Percentiles rank a stretch among this genome's conserved stretches.
Conservation (phyloP, 2,329 filamentous ascomycete species). For the Dichotomopilus funicola region DNA sequence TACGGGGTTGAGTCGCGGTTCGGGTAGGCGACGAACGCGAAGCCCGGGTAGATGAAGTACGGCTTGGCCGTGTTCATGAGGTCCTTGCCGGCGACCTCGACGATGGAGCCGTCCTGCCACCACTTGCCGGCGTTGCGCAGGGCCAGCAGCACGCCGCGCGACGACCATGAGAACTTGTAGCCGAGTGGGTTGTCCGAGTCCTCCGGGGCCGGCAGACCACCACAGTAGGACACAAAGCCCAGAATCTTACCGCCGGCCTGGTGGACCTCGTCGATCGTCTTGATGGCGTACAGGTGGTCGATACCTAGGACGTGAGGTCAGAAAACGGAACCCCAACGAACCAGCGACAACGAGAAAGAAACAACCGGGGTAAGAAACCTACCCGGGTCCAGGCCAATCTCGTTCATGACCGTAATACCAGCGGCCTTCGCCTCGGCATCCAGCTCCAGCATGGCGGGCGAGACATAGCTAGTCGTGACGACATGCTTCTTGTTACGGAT, state of each 20-base stretch:
- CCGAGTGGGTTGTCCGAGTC: conserved; percentile 81
- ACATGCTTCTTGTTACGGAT: conserved; percentile 94
- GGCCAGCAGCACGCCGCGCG: conserved; percentile 80
- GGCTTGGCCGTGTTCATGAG: conserved; percentile 85
- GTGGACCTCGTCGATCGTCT: conserved; percentile 86
- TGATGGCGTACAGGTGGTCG: conserved; percentile 73
- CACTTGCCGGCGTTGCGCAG: conserved; percentile 79
- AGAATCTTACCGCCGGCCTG: conserved; percentile 76
- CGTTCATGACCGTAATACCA: conserved; percentile 95
- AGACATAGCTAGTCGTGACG: conserved; percentile 91
- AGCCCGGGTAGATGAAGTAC: conserved; percentile 82
- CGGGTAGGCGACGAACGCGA: conserved; percentile 83
- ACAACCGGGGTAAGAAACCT: background rate
- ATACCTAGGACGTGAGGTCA: conserved; percentile 32
- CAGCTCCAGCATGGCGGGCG: conserved; percentile 85
- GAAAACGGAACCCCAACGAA: background rate
- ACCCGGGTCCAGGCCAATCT: conserved; percentile 74
- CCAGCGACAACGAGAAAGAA: background rate
- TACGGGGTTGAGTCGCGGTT: conserved; percentile 88
- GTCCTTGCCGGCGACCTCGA: conserved; percentile 58
- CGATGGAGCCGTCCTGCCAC: conserved; percentile 71
- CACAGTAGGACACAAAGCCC: conserved; percentile 78
- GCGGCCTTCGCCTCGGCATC: conserved; percentile 78
- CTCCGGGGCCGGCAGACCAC: conserved; percentile 67
- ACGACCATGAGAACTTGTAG: conserved; percentile 82